Percentiles rank a stretch among this genome's conserved stretches.
Evolutionary conservation across 345 rosid species (phyloP).

Genomic region (Pseudoturritis turrita): DNA sequence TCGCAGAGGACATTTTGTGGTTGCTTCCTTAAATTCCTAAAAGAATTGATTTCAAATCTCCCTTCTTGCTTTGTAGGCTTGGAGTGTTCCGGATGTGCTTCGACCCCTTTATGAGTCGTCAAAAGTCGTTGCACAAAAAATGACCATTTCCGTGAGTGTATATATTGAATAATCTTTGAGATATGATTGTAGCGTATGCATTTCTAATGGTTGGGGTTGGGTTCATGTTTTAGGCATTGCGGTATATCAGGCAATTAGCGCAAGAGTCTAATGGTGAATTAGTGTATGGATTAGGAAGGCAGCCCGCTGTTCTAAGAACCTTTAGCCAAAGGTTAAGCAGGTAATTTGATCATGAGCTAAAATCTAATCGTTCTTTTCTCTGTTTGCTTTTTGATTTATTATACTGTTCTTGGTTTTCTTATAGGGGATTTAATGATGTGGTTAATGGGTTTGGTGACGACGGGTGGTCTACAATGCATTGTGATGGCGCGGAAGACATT

Average conservation of each 20-base stretch:
- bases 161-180: neutral
- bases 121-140: slow-evolving; percentile 85
- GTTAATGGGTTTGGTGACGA: slow-evolving; percentile 90
- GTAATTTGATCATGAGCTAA: slow-evolving; percentile 28
- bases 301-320: slow-evolving; percentile 90
- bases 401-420: slow-evolving; percentile 1
- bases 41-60: neutral
- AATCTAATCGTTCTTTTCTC: neutral
- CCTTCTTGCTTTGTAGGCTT: slow-evolving; percentile 50
- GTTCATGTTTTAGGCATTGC: slow-evolving; percentile 55
- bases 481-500: slow-evolving; percentile 93
- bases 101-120: slow-evolving; percentile 95
- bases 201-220: slow-evolving; percentile 19
- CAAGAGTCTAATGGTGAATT: slow-evolving; percentile 96
- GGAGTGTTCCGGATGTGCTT: slow-evolving; percentile 99
- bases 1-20: neutral
- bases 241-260: slow-evolving; percentile 81
- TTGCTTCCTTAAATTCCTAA: neutral
- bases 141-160: slow-evolving; percentile 83
- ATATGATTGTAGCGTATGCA: neutral
- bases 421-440: slow-evolving; percentile 92
- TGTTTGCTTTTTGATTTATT: neutral
- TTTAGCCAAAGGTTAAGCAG: slow-evolving; percentile 97
- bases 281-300: slow-evolving; percentile 92
- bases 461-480: slow-evolving; percentile 82